These are phyloP conservation scores for Scopulariopsis brevicaulis DNA, from an alignment of 2,329 filamentous ascomycete genomes.

Conservation along the genomic window DNA sequence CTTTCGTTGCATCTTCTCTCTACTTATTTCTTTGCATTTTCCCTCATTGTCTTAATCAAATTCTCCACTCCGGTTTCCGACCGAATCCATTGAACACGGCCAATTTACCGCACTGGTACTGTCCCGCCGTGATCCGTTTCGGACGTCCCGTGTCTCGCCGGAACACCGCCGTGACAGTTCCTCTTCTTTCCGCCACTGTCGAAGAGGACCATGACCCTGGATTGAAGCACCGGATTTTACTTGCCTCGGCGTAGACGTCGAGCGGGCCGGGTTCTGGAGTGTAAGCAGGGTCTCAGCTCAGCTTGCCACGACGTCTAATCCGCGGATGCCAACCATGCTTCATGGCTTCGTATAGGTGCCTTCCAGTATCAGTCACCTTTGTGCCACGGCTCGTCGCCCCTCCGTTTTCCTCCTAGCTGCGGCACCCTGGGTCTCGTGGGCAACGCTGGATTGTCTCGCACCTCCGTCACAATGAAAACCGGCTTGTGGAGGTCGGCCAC, in stretches of 20 bases:
- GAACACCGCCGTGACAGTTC: not conserved
- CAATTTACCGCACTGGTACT: not conserved
- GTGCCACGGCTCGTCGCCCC: not conserved
- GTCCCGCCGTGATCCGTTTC: not conserved
- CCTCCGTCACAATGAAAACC: slow-evolving; percentile 19
- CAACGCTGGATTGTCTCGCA: not conserved
- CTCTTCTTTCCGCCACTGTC: not conserved
- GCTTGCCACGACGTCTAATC: slow-evolving; percentile 1
- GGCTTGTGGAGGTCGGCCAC: slow-evolving; percentile 33
- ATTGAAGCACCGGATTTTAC: not conserved
- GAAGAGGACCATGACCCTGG: not conserved
- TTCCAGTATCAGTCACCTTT: not conserved
- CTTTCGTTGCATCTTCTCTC: not conserved
- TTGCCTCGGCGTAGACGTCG: not conserved
- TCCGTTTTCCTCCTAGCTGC: not conserved
- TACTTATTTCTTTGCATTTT: not conserved
- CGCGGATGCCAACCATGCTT: slow-evolving; percentile 1
- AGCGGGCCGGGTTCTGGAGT: not conserved
- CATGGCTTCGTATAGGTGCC: slow-evolving; percentile 1
- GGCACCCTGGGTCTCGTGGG: not conserved
- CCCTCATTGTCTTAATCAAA: not conserved
- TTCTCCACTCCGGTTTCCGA: not conserved
- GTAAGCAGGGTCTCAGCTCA: not conserved
- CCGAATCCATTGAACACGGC: not conserved
- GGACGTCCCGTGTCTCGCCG: not conserved